Conservation (phyloP, 768 basidiomycete genomes). For the Amanita muscaria region DNA sequence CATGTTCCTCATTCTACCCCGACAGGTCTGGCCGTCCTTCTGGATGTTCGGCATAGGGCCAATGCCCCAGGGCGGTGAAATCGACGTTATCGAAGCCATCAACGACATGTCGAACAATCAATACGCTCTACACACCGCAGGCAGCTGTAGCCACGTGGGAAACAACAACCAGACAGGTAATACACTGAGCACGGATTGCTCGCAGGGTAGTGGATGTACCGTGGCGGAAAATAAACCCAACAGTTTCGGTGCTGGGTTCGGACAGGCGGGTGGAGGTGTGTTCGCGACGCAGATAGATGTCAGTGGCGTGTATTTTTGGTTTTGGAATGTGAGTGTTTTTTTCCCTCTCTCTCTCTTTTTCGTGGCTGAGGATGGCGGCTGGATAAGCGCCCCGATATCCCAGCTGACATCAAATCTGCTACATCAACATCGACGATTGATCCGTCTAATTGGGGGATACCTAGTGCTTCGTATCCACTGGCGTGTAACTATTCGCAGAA, state of each 20-base stretch:
- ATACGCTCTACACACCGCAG: constrained; percentile 67
- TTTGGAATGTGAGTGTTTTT: constrained; percentile 31
- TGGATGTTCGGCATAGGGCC: constrained; percentile 34
- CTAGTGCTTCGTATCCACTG: constrained; percentile 55
- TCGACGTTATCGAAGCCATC: constrained; percentile 74
- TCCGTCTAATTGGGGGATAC: constrained; percentile 43
- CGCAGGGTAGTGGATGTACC: constrained; percentile 54
- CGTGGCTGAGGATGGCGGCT: neutral
- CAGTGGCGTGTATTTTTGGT: constrained; percentile 33
- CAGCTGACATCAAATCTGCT: constrained; percentile 25
- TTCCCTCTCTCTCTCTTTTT: neutral
- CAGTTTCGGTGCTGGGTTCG: constrained; percentile 64
- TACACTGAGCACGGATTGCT: constrained; percentile 48
- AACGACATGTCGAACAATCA: constrained; percentile 65
- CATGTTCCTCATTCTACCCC: neutral
- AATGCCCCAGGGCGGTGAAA: constrained; percentile 42
- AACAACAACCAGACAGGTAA: constrained; percentile 37
- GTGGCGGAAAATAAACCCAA: constrained; percentile 48
- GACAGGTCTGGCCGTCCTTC: constrained; percentile 40
- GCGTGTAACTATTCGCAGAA: constrained; percentile 45
- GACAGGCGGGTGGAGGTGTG: constrained; percentile 62
- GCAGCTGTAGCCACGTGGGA: constrained; percentile 30
- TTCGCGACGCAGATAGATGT: constrained; percentile 67
- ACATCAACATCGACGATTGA: constrained; percentile 30
- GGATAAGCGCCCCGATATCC: constrained; percentile 34